phyloP scores from a whole-genome alignment of 495 filamentous ascomycete species.

The Lasiosphaeria hispida region DNA sequence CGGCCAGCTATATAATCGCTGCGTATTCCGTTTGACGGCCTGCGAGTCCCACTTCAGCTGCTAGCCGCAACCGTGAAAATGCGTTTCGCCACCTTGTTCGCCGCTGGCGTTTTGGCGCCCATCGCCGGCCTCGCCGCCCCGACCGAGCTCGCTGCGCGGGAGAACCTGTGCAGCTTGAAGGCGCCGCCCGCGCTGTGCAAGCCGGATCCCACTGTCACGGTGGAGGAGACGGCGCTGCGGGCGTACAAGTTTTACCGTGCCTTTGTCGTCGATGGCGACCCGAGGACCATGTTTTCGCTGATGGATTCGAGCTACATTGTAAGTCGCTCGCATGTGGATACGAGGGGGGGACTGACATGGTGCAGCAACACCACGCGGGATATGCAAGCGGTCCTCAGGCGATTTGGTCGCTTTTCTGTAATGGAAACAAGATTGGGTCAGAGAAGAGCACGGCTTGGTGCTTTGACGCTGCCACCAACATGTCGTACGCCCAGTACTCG shows the following conservation, averaged over 20 bases:
- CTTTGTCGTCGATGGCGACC: constrained; percentile 47
- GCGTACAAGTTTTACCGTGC: constrained; percentile 51
- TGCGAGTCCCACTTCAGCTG: too few relatives aligned
- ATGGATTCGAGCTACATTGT: constrained; percentile 43
- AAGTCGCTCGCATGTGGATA: constrained; percentile 11
- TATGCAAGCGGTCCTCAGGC: constrained; percentile 38
- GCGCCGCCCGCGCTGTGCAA: constrained; percentile 41
- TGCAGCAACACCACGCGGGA: constrained; percentile 45
- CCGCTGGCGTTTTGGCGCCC: constrained; percentile 31
- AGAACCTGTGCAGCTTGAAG: constrained; percentile 43
- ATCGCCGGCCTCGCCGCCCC: constrained; percentile 31
- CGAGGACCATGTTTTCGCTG: constrained; percentile 46
- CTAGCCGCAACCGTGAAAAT: constrained; percentile 22
- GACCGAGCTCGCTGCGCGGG: constrained; percentile 21
- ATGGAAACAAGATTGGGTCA: constrained; percentile 38
- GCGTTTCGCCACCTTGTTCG: constrained; percentile 31
- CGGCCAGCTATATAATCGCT: too few relatives aligned
- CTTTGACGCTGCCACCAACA: constrained; percentile 47
- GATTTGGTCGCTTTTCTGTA: constrained; percentile 47
- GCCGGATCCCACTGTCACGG: constrained; percentile 36
- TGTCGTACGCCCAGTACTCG: constrained; percentile 47
- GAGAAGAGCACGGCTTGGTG: constrained; percentile 42
- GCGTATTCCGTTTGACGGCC: too few relatives aligned
- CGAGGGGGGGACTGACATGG: background rate
- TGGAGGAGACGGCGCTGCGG: constrained; percentile 44